Conservation (phyloP, 345 rosid species). For the Erodium maritimum region DNA sequence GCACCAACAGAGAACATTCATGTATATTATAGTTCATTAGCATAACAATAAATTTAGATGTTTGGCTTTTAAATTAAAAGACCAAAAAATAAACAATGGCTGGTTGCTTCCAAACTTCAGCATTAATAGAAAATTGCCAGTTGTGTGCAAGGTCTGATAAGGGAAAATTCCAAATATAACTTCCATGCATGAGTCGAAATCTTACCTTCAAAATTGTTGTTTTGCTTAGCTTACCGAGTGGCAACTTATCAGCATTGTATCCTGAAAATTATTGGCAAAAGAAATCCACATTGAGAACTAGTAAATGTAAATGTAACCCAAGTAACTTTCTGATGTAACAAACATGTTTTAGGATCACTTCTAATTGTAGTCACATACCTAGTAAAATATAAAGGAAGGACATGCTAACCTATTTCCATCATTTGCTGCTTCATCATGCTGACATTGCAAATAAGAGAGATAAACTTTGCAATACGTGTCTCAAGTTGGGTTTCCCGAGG, state of each 20-base stretch:
- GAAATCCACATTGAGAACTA: neutral
- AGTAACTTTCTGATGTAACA: neutral
- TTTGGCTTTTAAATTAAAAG: neutral
- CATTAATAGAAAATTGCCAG: neutral
- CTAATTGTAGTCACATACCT: neutral
- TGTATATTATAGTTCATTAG: neutral
- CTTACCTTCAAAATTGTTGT: slow-evolving; percentile 52
- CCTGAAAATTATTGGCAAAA: slow-evolving; percentile 25
- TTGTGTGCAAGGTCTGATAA: neutral
- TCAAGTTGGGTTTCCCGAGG: slow-evolving; percentile 57
- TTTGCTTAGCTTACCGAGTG: slow-evolving; percentile 88
- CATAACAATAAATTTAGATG: neutral
- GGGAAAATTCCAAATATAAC: neutral
- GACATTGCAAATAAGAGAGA: slow-evolving; percentile 75
- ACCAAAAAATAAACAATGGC: neutral
- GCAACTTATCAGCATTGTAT: slow-evolving; percentile 81
- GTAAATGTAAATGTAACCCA: slow-evolving; percentile 2
- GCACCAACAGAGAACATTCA: neutral
- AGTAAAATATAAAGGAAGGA: slow-evolving; percentile 9
- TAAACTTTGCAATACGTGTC: slow-evolving; percentile 53
- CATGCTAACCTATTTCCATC: slow-evolving; percentile 75
- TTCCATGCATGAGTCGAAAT: neutral
- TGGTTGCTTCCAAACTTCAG: neutral
- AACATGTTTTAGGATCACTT: neutral
- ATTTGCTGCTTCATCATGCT: slow-evolving; percentile 89